Evolutionary conservation across 225 moss, liverwort and hornwort genomes (phyloP).

Genomic region (Takakia lepidozioides): DNA sequence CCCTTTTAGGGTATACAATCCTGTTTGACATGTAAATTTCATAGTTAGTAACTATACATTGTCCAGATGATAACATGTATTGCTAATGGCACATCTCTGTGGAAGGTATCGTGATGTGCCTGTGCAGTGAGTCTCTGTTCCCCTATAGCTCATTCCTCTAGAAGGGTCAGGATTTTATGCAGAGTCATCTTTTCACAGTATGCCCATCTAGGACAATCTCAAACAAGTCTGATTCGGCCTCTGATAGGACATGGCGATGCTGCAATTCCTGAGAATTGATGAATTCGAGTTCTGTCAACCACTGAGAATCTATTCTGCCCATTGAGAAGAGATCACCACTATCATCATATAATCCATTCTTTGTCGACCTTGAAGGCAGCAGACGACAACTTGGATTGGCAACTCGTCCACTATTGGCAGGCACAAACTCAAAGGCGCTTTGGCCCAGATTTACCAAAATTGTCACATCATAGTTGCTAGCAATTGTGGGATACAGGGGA

Average conservation of each 20-base stretch:
- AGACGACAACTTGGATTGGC: slow-evolving; percentile 47
- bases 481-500: slow-evolving; percentile 48
- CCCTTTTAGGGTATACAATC: too few relatives aligned
- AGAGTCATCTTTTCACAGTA: slow-evolving; percentile 23
- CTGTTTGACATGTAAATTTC: too few relatives aligned
- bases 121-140: too few relatives aligned
- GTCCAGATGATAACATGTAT: too few relatives aligned
- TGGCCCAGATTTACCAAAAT: slow-evolving; percentile 50
- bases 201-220: slow-evolving; percentile 51
- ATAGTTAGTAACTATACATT: too few relatives aligned
- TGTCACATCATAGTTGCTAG: slow-evolving; percentile 67
- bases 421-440: slow-evolving; percentile 32
- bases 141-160: too few relatives aligned
- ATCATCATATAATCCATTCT: slow-evolving; percentile 37
- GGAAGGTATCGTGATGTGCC: too few relatives aligned
- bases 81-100: too few relatives aligned
- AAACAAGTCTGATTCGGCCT: slow-evolving; percentile 55
- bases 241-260: slow-evolving; percentile 37
- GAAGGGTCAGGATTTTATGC: too few relatives aligned
- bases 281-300: slow-evolving; percentile 45
- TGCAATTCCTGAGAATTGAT: slow-evolving; percentile 22
- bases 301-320: slow-evolving; percentile 42
- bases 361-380: slow-evolving; percentile 19
- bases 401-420: slow-evolving; percentile 37
- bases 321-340: slow-evolving; percentile 44